These are phyloP conservation scores for Thelonectria discophora DNA, from an alignment of 2,329 filamentous ascomycete species.

Conservation along the genomic window DNA sequence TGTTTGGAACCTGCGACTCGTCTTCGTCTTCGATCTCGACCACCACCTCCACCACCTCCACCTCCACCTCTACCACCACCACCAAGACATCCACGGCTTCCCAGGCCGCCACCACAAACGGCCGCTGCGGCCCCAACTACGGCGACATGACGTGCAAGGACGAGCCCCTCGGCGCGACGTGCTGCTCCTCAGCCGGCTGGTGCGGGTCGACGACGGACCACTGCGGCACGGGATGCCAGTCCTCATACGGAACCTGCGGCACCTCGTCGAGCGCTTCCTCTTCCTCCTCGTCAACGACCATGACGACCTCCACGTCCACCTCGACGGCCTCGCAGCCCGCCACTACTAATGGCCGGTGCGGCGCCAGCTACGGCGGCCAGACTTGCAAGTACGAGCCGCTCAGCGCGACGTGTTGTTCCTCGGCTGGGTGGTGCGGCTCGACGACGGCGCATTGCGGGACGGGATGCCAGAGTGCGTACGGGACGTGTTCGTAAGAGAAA, in stretches of 20 bases:
- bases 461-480: slow-evolving; percentile 49
- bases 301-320: slow-evolving; percentile 14
- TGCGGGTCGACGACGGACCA: slow-evolving; percentile 52
- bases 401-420: slow-evolving; percentile 42
- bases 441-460: slow-evolving; percentile 51
- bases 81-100: slow-evolving; percentile 5
- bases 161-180: slow-evolving; percentile 26
- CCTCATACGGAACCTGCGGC: slow-evolving; percentile 42
- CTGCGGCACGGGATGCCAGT: slow-evolving; percentile 52
- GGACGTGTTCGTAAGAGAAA: slow-evolving; percentile 31
- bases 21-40: slow-evolving; percentile 21
- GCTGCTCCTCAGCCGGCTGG: slow-evolving; percentile 46
- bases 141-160: slow-evolving; percentile 37
- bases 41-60: neutral
- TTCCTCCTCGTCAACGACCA: neutral
- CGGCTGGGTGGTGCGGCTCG: slow-evolving; percentile 49
- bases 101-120: slow-evolving; percentile 26
- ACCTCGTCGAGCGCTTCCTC: slow-evolving; percentile 11
- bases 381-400: slow-evolving; percentile 31
- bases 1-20: slow-evolving; percentile 41
- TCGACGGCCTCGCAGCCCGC: slow-evolving; percentile 7
- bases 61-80: too few relatives aligned
- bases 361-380: slow-evolving; percentile 32
- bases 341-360: slow-evolving; percentile 43
- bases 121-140: slow-evolving; percentile 42